A percentile compares a stretch with the other conserved stretches of the same genome.
Evolutionary conservation across 2,329 filamentous ascomycete species (phyloP).

Genomic region (Phoma sp.): DNA sequence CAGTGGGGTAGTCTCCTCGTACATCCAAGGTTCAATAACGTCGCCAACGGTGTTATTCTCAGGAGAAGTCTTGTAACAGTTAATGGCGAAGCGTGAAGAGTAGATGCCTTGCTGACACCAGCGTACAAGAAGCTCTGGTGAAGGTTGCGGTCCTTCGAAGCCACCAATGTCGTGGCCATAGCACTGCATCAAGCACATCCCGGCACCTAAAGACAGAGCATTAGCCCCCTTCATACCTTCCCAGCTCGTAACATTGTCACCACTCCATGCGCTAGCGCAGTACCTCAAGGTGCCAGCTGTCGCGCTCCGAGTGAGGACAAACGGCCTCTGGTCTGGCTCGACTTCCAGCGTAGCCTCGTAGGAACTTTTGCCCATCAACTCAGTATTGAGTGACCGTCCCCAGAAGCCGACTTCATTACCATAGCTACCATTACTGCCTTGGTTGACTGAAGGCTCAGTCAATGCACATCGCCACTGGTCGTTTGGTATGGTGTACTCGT

Average conservation of each 20-base stretch:
- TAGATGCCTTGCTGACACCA: slow-evolving; percentile 77
- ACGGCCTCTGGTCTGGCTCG: slow-evolving; percentile 66
- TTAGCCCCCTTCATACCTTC: slow-evolving; percentile 75
- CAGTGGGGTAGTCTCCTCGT: slow-evolving; percentile 68
- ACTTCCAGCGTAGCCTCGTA: slow-evolving; percentile 69
- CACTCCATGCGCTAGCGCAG: slow-evolving; percentile 74
- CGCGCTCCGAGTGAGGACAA: slow-evolving; percentile 73
- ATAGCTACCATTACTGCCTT: slow-evolving; percentile 41
- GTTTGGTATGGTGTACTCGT: slow-evolving; percentile 72
- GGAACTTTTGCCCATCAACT: slow-evolving; percentile 74
- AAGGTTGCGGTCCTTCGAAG: slow-evolving; percentile 75
- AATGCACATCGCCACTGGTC: slow-evolving; percentile 71
- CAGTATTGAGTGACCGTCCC: slow-evolving; percentile 73
- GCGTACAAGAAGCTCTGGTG: slow-evolving; percentile 71
- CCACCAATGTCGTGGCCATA: slow-evolving; percentile 78
- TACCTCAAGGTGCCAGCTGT: slow-evolving; percentile 74
- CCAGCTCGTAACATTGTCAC: slow-evolving; percentile 78
- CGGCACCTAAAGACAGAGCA: slow-evolving; percentile 70
- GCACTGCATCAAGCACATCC: slow-evolving; percentile 70
- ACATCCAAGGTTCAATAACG: slow-evolving; percentile 81
- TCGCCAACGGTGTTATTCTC: slow-evolving; percentile 71
- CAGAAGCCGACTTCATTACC: slow-evolving; percentile 67
- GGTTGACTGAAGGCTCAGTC: slow-evolving; percentile 46
- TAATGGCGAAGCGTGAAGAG: slow-evolving; percentile 75
- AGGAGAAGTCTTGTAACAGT: slow-evolving; percentile 76